Evolutionary conservation across 495 filamentous ascomycete genomes (phyloP).

Genomic region (Talaromyces nanjingensis): DNA sequence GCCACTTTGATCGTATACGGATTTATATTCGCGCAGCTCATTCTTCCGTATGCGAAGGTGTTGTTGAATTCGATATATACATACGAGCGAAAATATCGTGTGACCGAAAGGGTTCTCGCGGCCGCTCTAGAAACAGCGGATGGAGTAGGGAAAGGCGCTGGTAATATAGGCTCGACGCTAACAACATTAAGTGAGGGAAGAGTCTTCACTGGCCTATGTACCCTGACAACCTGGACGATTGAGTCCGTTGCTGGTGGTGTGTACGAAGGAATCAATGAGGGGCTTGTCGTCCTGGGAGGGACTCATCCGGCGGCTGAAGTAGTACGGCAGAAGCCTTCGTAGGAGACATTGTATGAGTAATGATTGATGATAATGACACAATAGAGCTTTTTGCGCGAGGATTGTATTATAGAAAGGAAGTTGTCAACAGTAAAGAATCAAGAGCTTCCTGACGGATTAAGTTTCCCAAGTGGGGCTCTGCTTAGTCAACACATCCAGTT

Average conservation of each 20-base stretch:
- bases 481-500: neutral
- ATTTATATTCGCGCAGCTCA: constrained; percentile 48
- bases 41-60: constrained; percentile 53
- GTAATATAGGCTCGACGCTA: constrained; percentile 42
- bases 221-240: constrained; percentile 48
- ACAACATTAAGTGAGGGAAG: constrained; percentile 50
- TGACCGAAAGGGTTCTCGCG: constrained; percentile 48
- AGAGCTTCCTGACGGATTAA: neutral
- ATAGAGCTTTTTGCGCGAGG: neutral
- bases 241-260: constrained; percentile 55
- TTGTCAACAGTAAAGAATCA: no score
- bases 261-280: constrained; percentile 58
- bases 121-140: constrained; percentile 44
- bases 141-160: constrained; percentile 41
- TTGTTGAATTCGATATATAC: constrained; percentile 44
- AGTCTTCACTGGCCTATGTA: constrained; percentile 43
- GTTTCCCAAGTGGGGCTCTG: neutral
- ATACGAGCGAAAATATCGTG: constrained; percentile 58
- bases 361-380: neutral
- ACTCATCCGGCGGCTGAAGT: constrained; percentile 22
- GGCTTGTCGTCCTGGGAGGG: constrained; percentile 43
- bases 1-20: constrained; percentile 48
- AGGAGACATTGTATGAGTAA: neutral
- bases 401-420: no score
- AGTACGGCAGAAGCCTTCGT: neutral